Evolutionary conservation across 441 rosid genomes (phyloP), one percentile per base, ranked within the genome.

Genomic region (Eruca vesicaria): DNA sequence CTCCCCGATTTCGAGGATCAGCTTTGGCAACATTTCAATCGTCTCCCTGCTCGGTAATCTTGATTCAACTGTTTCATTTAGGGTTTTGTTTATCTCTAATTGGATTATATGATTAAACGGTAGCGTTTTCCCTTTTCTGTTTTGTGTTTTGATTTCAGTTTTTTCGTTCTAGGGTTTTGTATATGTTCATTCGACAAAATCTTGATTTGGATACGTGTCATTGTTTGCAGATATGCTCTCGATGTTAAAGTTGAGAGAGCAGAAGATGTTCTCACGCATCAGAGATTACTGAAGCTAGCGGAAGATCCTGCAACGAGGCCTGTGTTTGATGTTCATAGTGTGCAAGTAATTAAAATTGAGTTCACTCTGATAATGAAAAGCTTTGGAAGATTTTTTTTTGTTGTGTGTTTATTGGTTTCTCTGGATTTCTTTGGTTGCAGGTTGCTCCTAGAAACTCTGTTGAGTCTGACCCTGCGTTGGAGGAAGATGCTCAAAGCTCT

Each of bases 191-290:
- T n/a, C n/a, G n/a, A n/a, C n/a, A n/a, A n/a, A n/a, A n/a, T n/a
- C n/a, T 23, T 48, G 20, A 20, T 48, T 48, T 45, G 52, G 6
- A n/a, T 41, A 14, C 15, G 12, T 41, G 0, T 36, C 0, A 10
- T 36, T 71, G 45, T 38, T 45, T 6, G 21, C 71, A 94, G 97
- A 68, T 94, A 94, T 57, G 97, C 93, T 4, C 59, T 90, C 64
- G 96, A 94, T 83, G 98, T 93, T 75, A 93, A 93, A 80, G 93
- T 86, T 76, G 97, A 93, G 85, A 90, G 96, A 53, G 96, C 98
- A 23, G 96, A 87, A 68, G 97, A 91, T 75, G 96, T 94, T 19
- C 84, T 94, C 19, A 81, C 81, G 1, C 98, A 91, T 76, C 90
- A 84, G 82, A 84, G 90, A 80, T 71, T 94, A 65, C 80, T 94